A percentile compares a stretch with the other conserved stretches of the same genome.
These are phyloP conservation scores for Beauveria varroae DNA, from an alignment of 2,329 filamentous ascomycete genomes.

Conservation along the genomic window DNA sequence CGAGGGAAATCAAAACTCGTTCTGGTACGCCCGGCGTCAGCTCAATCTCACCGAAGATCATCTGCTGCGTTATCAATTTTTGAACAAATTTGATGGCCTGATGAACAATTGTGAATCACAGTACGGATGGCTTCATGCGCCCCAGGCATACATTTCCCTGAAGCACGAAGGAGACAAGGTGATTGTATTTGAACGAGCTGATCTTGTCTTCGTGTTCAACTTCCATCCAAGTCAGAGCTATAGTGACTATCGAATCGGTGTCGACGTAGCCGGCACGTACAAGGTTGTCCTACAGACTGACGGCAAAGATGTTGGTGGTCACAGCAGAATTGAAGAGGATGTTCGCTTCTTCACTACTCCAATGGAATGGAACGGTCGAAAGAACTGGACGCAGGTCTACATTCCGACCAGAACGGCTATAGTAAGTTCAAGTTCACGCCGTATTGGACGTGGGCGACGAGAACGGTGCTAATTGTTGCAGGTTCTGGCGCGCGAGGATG, in stretches of 20 bases:
- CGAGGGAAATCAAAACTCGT: constrained; percentile 85
- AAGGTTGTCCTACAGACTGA: constrained; percentile 80
- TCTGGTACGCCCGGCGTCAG: constrained; percentile 89
- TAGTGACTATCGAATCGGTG: constrained; percentile 84
- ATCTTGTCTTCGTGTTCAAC: constrained; percentile 91
- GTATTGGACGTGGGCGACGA: not conserved
- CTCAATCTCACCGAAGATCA: constrained; percentile 85
- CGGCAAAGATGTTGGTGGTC: constrained; percentile 67
- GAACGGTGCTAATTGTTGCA: constrained; percentile 19
- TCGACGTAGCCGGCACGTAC: constrained; percentile 81
- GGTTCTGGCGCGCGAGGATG: constrained; percentile 44
- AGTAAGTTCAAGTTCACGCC: constrained; percentile 43
- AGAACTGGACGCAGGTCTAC: constrained; percentile 90
- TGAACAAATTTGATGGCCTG: constrained; percentile 86
- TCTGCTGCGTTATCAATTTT: constrained; percentile 78
- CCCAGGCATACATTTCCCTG: constrained; percentile 85
- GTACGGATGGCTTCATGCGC: constrained; percentile 81
- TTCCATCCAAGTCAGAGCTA: constrained; percentile 82
- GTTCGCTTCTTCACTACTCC: constrained; percentile 90
- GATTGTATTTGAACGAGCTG: constrained; percentile 88
- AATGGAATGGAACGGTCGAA: constrained; percentile 80
- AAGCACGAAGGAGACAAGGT: constrained; percentile 95
- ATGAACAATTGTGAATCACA: constrained; percentile 87
- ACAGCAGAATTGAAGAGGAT: constrained; percentile 66
- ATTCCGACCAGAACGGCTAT: constrained; percentile 76